Base-by-base conservation (phyloP, 1,284 basidiomycete species). In the Leccinum huronense region DNA sequence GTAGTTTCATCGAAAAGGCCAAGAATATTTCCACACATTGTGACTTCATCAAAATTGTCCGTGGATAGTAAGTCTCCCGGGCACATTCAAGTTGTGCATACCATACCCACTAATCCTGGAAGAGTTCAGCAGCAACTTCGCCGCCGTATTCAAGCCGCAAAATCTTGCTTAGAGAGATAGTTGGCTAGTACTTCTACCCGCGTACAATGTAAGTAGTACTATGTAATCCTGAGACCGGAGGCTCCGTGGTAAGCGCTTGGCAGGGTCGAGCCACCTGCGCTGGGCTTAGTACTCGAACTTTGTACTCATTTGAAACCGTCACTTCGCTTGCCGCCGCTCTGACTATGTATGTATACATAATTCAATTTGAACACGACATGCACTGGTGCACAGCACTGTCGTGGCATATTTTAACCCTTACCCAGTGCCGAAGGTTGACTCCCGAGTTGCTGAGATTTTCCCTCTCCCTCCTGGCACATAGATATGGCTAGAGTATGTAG, bases 1-100 rank as follows among this genome's bases (percentile, higher is more conserved):
- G 23, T 23, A 23, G 23, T 23, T 23, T 48, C 81, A 97, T 98
- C 76, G 97, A 99, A 76, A 99, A 99, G 82, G 94, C 97, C 34
- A 99, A 99, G 82, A 90, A 96, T 69, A 92, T 96, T 67, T 31
- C 30, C 30, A 31, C 30, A 31, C 30, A 31, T 31, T 31, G 30
- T 31, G 30, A 31, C 80, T 97, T 42, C 92, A 94, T 68, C 94
- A 31, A 31, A 31, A 31, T 31, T 6, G 30, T 31, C 30, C 8
- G 30, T 31, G 30, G 30, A 31, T 31, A 31, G 30, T 31, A 31
- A 31, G 30, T 31, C 30, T 31, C 30, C 30, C 5, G 30, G 30
- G 30, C 30, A 31, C 30, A 4, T 31, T 31, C 30, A 31, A 31
- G 30, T 31, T 31, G 30, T 31, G 30, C 30, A 31, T 31, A 31